Evolutionary conservation across 2,329 filamentous ascomycete species (phyloP).

Genomic region (Xylaria sp.): DNA sequence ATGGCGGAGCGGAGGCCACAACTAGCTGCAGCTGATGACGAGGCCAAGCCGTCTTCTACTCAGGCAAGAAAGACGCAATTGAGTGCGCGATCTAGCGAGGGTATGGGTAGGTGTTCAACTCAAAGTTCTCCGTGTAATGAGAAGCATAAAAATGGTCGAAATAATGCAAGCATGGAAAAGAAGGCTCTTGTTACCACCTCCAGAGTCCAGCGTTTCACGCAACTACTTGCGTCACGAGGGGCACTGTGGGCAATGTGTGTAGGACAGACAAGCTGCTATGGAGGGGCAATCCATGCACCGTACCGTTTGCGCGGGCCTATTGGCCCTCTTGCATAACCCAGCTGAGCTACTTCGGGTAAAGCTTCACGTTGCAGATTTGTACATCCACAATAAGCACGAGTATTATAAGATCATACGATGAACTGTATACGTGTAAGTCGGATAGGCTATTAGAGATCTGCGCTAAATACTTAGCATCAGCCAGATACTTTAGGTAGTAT

Average conservation of each 20-base stretch:
- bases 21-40: background rate
- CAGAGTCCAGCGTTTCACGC: background rate
- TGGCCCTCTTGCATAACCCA: slow-evolving; percentile 3
- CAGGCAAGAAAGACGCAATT: background rate
- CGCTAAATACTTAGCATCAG: too few relatives aligned
- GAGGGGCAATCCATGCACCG: slow-evolving; percentile 12
- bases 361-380: background rate
- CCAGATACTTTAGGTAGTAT: too few relatives aligned
- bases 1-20: slow-evolving; percentile 2
- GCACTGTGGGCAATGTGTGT: background rate
- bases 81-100: background rate
- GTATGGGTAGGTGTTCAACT: background rate
- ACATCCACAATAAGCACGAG: too few relatives aligned
- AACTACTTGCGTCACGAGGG: slow-evolving; percentile 21
- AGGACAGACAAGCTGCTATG: slow-evolving; percentile 6
- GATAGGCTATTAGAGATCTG: too few relatives aligned
- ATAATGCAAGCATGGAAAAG: background rate
- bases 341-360: slow-evolving; percentile 11
- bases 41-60: background rate
- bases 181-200: slow-evolving; percentile 8
- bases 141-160: background rate
- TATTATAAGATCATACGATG: too few relatives aligned
- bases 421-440: too few relatives aligned
- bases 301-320: slow-evolving; percentile 7
- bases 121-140: background rate